Conservation (phyloP, 2,329 filamentous ascomycete genomes). For the Colletotrichum cordylinicola region DNA sequence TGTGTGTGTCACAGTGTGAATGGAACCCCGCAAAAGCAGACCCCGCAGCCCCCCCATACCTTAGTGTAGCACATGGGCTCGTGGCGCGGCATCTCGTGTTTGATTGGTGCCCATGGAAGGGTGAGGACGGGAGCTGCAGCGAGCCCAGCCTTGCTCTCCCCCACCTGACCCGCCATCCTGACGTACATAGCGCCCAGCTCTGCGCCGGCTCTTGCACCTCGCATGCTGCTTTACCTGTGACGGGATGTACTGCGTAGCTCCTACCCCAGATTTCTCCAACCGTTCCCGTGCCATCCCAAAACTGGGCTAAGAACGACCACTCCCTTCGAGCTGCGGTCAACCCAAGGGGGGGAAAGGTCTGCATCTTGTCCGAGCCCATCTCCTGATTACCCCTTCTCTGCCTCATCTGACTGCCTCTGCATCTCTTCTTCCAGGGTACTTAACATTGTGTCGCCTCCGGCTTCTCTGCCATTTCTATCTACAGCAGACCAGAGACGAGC, state of each 20-base stretch:
- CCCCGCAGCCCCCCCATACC: neutral
- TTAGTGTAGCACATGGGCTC: neutral
- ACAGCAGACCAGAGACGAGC: neutral
- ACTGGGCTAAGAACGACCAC: neutral
- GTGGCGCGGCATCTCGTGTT: slow-evolving; percentile 11
- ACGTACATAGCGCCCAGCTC: neutral
- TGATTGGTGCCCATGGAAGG: neutral
- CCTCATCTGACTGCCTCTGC: neutral
- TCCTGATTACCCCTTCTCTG: neutral
- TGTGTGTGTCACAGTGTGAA: no score
- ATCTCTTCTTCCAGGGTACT: neutral
- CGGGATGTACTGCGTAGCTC: neutral
- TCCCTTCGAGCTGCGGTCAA: neutral
- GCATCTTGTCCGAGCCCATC: neutral
- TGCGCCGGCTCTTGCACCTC: neutral
- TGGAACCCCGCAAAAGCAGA: slow-evolving; percentile 3
- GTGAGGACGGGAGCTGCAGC: neutral
- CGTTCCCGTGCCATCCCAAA: neutral
- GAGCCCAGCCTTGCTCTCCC: neutral
- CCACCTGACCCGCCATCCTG: slow-evolving; percentile 16
- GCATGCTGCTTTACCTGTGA: neutral
- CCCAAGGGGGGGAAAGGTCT: neutral
- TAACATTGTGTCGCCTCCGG: neutral
- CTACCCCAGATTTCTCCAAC: slow-evolving; percentile 19
- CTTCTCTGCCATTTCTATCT: neutral